Evolutionary conservation across 2,329 filamentous ascomycete species (phyloP).

Genomic region (Corynespora cassiicola): DNA sequence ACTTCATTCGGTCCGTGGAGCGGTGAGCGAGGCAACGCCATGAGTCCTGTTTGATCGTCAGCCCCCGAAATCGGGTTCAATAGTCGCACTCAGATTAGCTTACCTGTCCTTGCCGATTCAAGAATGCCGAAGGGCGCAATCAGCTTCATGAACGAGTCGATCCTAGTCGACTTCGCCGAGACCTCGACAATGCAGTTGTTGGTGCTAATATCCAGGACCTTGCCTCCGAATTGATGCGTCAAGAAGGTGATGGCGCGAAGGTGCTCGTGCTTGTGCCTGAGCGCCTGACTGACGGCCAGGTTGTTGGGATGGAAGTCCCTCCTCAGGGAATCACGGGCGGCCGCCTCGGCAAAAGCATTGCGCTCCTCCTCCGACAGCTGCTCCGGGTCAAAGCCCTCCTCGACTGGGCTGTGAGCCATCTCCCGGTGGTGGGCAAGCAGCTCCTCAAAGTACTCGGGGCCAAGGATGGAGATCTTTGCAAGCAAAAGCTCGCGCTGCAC

Average conservation of each 20-base stretch:
- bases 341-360: slow-evolving; percentile 35
- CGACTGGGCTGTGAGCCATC: slow-evolving; percentile 65
- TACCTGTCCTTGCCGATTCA: slow-evolving; percentile 88
- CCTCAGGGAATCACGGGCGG: slow-evolving; percentile 50
- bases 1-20: slow-evolving; percentile 78
- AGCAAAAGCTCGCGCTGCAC: slow-evolving; percentile 95
- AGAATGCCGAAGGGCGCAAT: slow-evolving; percentile 94
- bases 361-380: slow-evolving; percentile 40
- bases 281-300: slow-evolving; percentile 82
- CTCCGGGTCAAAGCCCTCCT: slow-evolving; percentile 27
- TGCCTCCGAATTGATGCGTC: slow-evolving; percentile 96
- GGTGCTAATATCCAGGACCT: slow-evolving; percentile 96
- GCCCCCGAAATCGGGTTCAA: slow-evolving; percentile 10
- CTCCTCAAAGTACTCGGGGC: slow-evolving; percentile 98
- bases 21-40: slow-evolving; percentile 94
- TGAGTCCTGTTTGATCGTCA: slow-evolving; percentile 66
- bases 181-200: slow-evolving; percentile 98
- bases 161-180: slow-evolving; percentile 89
- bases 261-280: slow-evolving; percentile 97
- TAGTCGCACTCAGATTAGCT: slow-evolving; percentile 25
- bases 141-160: slow-evolving; percentile 97
- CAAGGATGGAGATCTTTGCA: slow-evolving; percentile 95
- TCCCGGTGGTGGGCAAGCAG: slow-evolving; percentile 94
- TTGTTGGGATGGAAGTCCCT: slow-evolving; percentile 88
- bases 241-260: slow-evolving; percentile 95